phyloP scores from a whole-genome alignment of 2,329 filamentous ascomycete genomes.

The Fusarium sp. region DNA sequence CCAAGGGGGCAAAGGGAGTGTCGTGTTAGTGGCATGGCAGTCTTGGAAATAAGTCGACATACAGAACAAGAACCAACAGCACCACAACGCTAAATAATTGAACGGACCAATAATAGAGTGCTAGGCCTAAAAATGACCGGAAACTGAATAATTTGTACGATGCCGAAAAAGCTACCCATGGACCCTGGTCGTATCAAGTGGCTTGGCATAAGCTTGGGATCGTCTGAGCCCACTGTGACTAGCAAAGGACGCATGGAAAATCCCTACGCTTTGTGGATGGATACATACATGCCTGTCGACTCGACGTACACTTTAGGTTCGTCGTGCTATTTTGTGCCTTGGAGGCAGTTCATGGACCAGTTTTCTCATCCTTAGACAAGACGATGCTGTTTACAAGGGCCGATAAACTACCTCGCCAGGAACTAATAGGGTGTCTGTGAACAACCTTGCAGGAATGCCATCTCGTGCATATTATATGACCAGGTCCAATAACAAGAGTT shows the following conservation, averaged over 20 bases:
- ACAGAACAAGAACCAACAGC: not conserved
- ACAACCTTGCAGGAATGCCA: not conserved
- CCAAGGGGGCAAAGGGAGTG: not conserved
- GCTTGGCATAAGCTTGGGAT: conserved; percentile 20
- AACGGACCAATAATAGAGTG: not conserved
- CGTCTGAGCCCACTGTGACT: conserved; percentile 16
- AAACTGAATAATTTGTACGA: not conserved
- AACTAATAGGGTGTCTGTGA: not conserved
- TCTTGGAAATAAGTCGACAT: not conserved
- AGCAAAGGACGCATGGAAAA: not conserved
- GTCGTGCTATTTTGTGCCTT: not conserved
- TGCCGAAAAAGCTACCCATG: not conserved
- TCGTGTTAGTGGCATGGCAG: not conserved
- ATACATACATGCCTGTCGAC: not conserved
- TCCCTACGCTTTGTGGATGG: not conserved
- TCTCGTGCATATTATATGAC: not conserved
- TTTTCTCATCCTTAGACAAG: not conserved
- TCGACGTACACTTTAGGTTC: not conserved
- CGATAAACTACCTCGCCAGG: not conserved
- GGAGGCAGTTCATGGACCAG: not conserved
- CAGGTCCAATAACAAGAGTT: not conserved
- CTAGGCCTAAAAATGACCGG: not conserved
- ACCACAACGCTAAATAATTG: not conserved
- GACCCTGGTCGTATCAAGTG: conserved; percentile 5
- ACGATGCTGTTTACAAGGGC: not conserved